These are phyloP conservation scores for Daphne laureola DNA, from an alignment of 441 rosid species.

Conservation along the genomic window DNA sequence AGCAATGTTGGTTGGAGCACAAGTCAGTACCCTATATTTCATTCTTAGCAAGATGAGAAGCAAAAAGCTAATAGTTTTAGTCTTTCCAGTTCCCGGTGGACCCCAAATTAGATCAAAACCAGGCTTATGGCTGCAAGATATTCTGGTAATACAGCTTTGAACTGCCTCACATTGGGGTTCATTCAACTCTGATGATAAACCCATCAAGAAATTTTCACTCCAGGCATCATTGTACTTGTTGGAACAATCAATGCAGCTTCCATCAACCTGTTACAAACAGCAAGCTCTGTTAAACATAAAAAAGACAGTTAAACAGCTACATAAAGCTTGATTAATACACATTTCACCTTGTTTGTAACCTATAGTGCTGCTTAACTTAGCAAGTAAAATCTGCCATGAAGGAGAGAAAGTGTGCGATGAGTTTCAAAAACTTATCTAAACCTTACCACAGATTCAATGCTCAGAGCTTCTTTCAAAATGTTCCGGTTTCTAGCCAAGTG, in stretches of 20 bases:
- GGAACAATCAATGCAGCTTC: slow-evolving; percentile 17
- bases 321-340: too few species aligned
- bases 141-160: slow-evolving; percentile 19
- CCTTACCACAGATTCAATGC: slow-evolving; percentile 28
- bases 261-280: slow-evolving; percentile 20
- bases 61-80: slow-evolving; percentile 35
- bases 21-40: slow-evolving; percentile 33
- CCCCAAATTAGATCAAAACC: slow-evolving; percentile 56
- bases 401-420: too few species aligned
- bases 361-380: too few species aligned
- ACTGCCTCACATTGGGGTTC: slow-evolving; percentile 36
- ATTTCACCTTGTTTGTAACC: too few species aligned
- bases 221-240: neutral
- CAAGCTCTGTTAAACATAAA: neutral
- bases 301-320: too few species aligned
- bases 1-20: slow-evolving; percentile 59
- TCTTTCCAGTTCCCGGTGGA: slow-evolving; percentile 72
- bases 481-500: slow-evolving; percentile 19
- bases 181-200: slow-evolving; percentile 22
- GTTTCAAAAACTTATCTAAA: neutral
- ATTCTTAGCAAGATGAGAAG: slow-evolving; percentile 29
- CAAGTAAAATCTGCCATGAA: too few species aligned
- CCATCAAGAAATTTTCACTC: slow-evolving; percentile 1
- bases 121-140: slow-evolving; percentile 23
- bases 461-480: slow-evolving; percentile 30